Base-by-base conservation (phyloP, 208 protist species). In the Wallacemonas sp. region DNA sequence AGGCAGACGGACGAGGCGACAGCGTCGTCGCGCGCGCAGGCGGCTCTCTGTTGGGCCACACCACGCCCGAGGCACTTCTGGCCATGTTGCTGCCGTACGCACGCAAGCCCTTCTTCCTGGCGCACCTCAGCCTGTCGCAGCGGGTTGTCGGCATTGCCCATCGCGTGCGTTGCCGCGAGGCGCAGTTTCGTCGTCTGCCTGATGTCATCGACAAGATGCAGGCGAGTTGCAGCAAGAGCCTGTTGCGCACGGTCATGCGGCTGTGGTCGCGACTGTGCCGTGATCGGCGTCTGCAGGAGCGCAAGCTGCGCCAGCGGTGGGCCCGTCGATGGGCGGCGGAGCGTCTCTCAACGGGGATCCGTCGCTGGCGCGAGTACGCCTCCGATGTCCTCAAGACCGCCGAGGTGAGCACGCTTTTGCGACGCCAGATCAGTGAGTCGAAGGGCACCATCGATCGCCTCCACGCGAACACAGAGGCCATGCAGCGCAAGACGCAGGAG, bases 41-140 rank as follows among this genome's bases (percentile, higher is more conserved):
- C 29, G 24, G 12, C 15, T 33, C 30, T 2, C 48, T 2, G 8
- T 19, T 27, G 1, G 59, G 17, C 9, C 39, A 55, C 33, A 46
- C 30, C 33, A 41, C 29, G 21, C 34, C 21, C 5, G 34, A 39
- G 38, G 65, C 45, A 12, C 63, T 83, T 26, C 22, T 46, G 29
- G 37, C 41, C 9, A 60, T 83, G 30, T 66, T 94, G 29, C 34
- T 44, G 27, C 88, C 75, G 0, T 94, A 83, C 54, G 79, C 80
- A 12, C 82, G 83, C 19, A 87, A 83, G 70, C 73, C 88, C 2
- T 92, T 79, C 71, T 88, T 89, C 68, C 45, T 89, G 10, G 88
- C 88, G 9, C 83, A 91, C 67, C 64, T 81, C 52, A 73, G 87
- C 32, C 57, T 91, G 10, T 62, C 84, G 26, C 70, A 68, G 27